phyloP scores from a whole-genome alignment of 208 protist species.

The Phytomonas serpens region DNA sequence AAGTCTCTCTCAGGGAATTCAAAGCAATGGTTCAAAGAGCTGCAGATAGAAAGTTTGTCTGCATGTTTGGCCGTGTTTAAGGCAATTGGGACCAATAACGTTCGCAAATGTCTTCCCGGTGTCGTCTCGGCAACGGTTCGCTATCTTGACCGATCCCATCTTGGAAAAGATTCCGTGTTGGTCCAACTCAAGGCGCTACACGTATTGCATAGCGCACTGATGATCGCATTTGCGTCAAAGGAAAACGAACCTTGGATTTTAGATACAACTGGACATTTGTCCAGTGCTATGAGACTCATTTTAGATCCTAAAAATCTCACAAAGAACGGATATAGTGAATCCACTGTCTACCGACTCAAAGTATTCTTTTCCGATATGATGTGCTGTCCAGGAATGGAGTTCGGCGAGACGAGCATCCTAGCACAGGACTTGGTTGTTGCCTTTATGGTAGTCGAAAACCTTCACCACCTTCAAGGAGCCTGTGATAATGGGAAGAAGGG shows the following conservation, averaged over 20 bases:
- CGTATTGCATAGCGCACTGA: constrained; percentile 13
- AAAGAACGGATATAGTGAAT: constrained; percentile 10
- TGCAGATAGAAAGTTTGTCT: constrained; percentile 54
- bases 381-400: constrained; percentile 18
- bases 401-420: constrained; percentile 13
- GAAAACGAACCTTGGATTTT: constrained; percentile 25
- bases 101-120: constrained; percentile 63
- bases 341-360: constrained; percentile 20
- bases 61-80: constrained; percentile 51
- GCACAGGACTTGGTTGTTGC: constrained; percentile 23
- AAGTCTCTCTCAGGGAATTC: constrained; percentile 62
- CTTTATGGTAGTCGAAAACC: constrained; percentile 27
- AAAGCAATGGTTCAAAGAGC: constrained; percentile 61
- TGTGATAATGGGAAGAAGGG: constrained; percentile 1
- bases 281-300: constrained; percentile 20
- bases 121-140: constrained; percentile 60
- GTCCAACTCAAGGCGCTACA: constrained; percentile 33
- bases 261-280: constrained; percentile 22
- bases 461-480: constrained; percentile 25
- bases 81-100: constrained; percentile 40
- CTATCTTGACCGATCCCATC: constrained; percentile 57
- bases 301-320: constrained; percentile 21
- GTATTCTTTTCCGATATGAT: constrained; percentile 24
- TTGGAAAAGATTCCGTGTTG: constrained; percentile 53
- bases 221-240: constrained; percentile 13